Evolutionary conservation across 202 grass and related monocot species (phyloP), one percentile per base, ranked within the genome.

Genomic region (Saccharum hybrid): DNA sequence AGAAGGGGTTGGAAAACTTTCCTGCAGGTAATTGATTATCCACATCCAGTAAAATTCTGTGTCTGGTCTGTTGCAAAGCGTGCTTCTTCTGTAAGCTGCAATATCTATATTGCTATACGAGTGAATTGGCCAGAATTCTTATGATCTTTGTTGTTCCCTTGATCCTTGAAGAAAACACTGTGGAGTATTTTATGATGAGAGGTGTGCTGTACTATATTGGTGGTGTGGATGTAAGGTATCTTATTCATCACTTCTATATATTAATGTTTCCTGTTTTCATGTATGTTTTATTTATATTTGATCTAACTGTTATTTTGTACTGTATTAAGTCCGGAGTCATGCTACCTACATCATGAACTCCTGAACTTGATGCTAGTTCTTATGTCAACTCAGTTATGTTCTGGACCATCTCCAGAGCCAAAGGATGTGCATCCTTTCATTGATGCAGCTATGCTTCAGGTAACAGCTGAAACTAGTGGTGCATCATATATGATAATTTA

Each of bases 311-410:
- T 76, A 40, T 66, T 88, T 76, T 94, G 19, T 86, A 66, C 49
- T 74, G 65, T 87, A 87, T 85, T 80, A 86, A 99, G 96, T 92
- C 72, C 61, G 76, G 89, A 89, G 19, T 92, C 96, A 66, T 90
- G 90, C 85, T 92, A 94, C 79, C 91, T 99, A 40, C 93, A 99
- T 84, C 91, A 99, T 39, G 96, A 99, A 82, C 88, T 99, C 74
- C 79, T 99, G 71, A 99, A 99, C 83, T 89, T 99, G 85, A 86
- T 99, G 86, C 85, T 99, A 81, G 96, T 99, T 74, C 87, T 94
- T 66, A 94, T 99, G 96, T 99, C 96, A 12, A 99, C 96, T 77
- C 96, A 99, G 65, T 92, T 99, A 56, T 96, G 96, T 91, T 92
- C 88, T 88, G 96, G 96, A 76, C 86, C 96, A 82, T 99, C 96